Evolutionary conservation across 108 stramenopile genomes (phyloP), one percentile per base, ranked within the genome.

Genomic region (Heterococcus sp.): DNA sequence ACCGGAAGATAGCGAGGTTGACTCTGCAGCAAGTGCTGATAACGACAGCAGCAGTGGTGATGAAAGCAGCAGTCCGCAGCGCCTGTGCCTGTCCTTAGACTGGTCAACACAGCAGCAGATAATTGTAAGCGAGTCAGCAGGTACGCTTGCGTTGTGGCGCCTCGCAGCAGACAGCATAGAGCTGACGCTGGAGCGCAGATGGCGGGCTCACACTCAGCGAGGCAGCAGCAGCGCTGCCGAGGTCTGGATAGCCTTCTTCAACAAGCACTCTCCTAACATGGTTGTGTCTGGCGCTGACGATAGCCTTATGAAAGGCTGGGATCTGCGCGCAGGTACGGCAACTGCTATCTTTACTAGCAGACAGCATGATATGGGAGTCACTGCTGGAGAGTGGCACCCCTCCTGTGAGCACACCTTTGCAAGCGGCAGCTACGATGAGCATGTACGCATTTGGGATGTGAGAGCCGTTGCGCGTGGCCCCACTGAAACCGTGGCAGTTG

Each of bases 221-320:
- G 46, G 68, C 58, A 72, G 79, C 26, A 72, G 68, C 27, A 34
- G 36, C 33, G 72, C 79, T 8, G 70, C 70, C 0, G 79, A 81
- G 72, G 79, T 65, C 1, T 81, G 79, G 79, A 81, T 81, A 3
- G 32, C 79, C 21, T 81, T 81, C 65, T 81, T 81, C 37, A 27
- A 31, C 2, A 46, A 32, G 0, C 35, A 26, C 0, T 65, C 36
- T 31, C 65, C 72, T 2, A 72, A 63, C 35, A 40, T 73, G 2
- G 40, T 81, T 0, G 64, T 81, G 8, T 81, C 79, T 1, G 83
- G 83, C 26, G 83, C 68, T 21, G 83, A 84, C 26, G 83, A 84
- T 38, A 70, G 38, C 2, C n/a, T 66, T 11, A 65, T 84, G 83
- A 84, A 84, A 40, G 83, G 74, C 2, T 84, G 83, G 83, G 83